These are phyloP conservation scores for Chlorencoelia australis DNA, from an alignment of 2,329 filamentous ascomycete genomes.

Conservation along the genomic window DNA sequence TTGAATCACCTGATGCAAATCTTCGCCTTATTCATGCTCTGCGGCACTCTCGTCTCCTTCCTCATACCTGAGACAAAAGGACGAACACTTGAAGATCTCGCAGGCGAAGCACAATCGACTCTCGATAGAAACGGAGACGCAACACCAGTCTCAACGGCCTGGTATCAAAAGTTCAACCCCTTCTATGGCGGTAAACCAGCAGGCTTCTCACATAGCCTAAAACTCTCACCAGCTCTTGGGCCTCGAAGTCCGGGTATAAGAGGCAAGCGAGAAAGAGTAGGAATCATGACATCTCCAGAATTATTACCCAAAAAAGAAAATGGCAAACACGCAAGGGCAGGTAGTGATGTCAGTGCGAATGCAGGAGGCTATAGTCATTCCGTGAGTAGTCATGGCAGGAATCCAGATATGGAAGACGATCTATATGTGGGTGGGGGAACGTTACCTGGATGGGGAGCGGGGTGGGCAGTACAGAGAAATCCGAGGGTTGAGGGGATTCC, in stretches of 20 bases:
- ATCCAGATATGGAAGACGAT: constrained; percentile 10
- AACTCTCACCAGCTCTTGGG: constrained; percentile 6
- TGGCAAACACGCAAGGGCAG: constrained; percentile 5
- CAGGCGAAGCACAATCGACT: constrained; percentile 39
- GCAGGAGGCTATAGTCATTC: constrained; percentile 9
- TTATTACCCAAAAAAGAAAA: constrained; percentile 10
- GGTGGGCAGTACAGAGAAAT: constrained; percentile 20
- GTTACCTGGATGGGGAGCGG: constrained; percentile 20
- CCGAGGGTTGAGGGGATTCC: constrained; percentile 3
- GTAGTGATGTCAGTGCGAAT: constrained; percentile 9
- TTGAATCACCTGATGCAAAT: constrained; percentile 67
- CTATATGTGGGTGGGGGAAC: constrained; percentile 8
- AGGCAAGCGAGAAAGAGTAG: constrained; percentile 16
- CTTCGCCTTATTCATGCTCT: constrained; percentile 72
- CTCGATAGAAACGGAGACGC: constrained; percentile 6
- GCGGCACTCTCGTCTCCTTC: constrained; percentile 56
- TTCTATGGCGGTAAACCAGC: constrained; percentile 18
- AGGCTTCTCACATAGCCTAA: constrained; percentile 12
- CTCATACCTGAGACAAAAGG: constrained; percentile 72
- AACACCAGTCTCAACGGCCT: not conserved
- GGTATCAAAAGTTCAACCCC: constrained; percentile 10
- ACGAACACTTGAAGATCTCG: constrained; percentile 60
- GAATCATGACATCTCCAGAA: constrained; percentile 21
- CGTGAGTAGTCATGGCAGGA: constrained; percentile 10
- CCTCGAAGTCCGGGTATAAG: constrained; percentile 13